phyloP scores from a whole-genome alignment of 2,329 filamentous ascomycete genomes.

The Aspergillus tanneri region DNA sequence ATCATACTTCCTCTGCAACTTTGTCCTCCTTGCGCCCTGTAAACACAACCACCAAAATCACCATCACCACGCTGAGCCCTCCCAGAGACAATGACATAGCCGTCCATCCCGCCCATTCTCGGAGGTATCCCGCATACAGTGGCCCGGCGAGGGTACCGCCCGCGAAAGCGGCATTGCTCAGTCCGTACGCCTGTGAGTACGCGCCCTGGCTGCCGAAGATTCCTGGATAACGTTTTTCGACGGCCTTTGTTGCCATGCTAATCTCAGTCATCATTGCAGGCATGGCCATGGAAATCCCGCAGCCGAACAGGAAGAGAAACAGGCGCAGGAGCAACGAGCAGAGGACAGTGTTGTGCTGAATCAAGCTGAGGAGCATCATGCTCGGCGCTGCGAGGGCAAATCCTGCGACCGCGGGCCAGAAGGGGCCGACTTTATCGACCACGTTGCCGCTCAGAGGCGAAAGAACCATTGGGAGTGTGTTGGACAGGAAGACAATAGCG shows the following conservation, averaged over 20 bases:
- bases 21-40: neutral
- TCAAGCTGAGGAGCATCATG: constrained; percentile 11
- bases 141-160: constrained; percentile 51
- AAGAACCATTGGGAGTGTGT: constrained; percentile 7
- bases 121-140: constrained; percentile 50
- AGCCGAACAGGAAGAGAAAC: constrained; percentile 12
- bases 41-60: constrained; percentile 7
- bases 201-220: constrained; percentile 45
- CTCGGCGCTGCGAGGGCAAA: constrained; percentile 8
- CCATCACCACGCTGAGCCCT: constrained; percentile 2
- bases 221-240: constrained; percentile 49
- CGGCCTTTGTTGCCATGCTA: constrained; percentile 46
- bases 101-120: constrained; percentile 46
- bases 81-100: constrained; percentile 52
- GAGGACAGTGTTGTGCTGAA: neutral
- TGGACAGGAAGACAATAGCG: constrained; percentile 10
- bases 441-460: constrained; percentile 5
- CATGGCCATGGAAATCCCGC: constrained; percentile 53
- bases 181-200: constrained; percentile 57
- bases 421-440: constrained; percentile 12
- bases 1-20: neutral
- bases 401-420: constrained; percentile 8
- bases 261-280: constrained; percentile 54
- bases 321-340: constrained; percentile 7
- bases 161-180: constrained; percentile 54